phyloP scores from a whole-genome alignment of 192 early-diverging fungal species.

The Rhizoclosmatium sp. region DNA sequence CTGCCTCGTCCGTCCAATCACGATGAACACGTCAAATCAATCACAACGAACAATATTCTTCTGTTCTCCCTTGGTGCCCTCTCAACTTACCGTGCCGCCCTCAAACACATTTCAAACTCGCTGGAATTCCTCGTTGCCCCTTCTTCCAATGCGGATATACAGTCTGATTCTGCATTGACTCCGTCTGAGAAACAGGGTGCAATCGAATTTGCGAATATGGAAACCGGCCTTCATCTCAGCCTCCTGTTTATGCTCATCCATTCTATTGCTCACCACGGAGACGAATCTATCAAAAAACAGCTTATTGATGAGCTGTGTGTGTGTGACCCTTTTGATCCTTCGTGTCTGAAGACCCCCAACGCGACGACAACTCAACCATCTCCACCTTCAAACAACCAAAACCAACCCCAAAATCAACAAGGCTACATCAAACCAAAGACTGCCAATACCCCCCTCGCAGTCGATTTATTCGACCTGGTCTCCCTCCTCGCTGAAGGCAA shows the following conservation, averaged over 20 bases:
- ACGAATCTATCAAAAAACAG: background rate
- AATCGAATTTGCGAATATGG: slow-evolving; percentile 52
- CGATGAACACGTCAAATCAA: slow-evolving; percentile 62
- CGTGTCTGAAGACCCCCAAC: background rate
- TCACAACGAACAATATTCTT: slow-evolving; percentile 64
- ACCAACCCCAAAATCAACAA: background rate
- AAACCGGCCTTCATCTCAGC: slow-evolving; percentile 61
- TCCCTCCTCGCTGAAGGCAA: slow-evolving; percentile 73
- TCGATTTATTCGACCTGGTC: slow-evolving; percentile 73
- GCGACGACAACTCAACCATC: background rate
- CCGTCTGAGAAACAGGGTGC: slow-evolving; percentile 9
- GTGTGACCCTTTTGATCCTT: background rate
- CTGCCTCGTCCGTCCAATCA: slow-evolving; percentile 5
- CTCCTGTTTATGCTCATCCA: slow-evolving; percentile 72
- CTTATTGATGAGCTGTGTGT: slow-evolving; percentile 59
- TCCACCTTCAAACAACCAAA: slow-evolving; percentile 3
- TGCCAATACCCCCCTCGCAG: slow-evolving; percentile 42
- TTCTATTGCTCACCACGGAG: slow-evolving; percentile 55
- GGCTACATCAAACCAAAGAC: slow-evolving; percentile 2
- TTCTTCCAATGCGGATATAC: background rate
- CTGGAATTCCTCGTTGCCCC: slow-evolving; percentile 53
- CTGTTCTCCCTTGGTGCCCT: slow-evolving; percentile 67
- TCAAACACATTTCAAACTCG: slow-evolving; percentile 63
- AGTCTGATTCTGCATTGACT: background rate
- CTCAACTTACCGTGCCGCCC: slow-evolving; percentile 60